Conservation (phyloP, 441 rosid genomes). For the Pelargonium myrrhifolium region DNA sequence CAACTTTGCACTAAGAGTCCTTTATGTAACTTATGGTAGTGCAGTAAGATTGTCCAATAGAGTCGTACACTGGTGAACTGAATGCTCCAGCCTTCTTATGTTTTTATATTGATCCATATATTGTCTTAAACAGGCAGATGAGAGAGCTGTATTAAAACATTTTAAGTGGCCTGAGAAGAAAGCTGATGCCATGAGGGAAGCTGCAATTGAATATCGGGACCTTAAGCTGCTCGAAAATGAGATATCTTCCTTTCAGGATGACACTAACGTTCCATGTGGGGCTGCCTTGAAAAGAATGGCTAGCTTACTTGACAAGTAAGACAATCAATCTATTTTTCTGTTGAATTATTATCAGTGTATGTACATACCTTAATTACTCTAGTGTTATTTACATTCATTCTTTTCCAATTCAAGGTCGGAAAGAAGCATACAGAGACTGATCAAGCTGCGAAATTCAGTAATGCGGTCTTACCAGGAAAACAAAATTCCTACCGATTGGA, state of each 20-base stretch:
- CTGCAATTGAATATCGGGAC: constrained; percentile 74
- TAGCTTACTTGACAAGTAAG: constrained; percentile 69
- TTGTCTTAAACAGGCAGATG: constrained; percentile 58
- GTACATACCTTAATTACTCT: not conserved
- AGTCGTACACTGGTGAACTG: constrained; percentile 2
- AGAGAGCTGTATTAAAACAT: constrained; percentile 83
- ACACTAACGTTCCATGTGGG: constrained; percentile 40
- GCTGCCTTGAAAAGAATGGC: constrained; percentile 78
- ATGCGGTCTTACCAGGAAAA: constrained; percentile 53
- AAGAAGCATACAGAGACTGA: constrained; percentile 53
- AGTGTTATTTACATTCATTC: constrained; percentile 11
- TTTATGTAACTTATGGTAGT: too few species aligned
- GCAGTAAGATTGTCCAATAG: not conserved
- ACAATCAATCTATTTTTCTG: not conserved
- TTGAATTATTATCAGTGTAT: not conserved
- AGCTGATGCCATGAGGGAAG: constrained; percentile 87
- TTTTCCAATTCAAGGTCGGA: constrained; percentile 49
- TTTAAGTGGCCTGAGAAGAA: constrained; percentile 93
- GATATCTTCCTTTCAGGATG: constrained; percentile 53
- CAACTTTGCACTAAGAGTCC: too few species aligned
- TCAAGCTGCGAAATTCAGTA: constrained; percentile 50
- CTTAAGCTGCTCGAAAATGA: constrained; percentile 61
- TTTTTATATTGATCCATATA: not conserved
- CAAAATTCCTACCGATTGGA: constrained; percentile 77
- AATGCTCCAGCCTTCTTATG: not conserved